These are phyloP conservation scores for Aegle marmelos DNA, from an alignment of 345 rosid species.

Conservation along the genomic window DNA sequence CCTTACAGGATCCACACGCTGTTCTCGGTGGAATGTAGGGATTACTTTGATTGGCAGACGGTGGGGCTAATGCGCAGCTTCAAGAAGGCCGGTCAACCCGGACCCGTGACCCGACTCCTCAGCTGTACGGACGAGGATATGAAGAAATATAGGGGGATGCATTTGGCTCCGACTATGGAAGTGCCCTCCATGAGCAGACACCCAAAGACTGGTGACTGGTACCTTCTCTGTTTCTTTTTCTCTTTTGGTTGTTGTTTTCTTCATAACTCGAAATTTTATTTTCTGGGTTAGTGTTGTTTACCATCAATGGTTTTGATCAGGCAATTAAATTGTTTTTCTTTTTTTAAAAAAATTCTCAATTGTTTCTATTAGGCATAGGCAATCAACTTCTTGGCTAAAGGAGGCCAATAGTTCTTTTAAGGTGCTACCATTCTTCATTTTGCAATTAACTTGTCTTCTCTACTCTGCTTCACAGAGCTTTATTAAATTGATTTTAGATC, in stretches of 20 bases:
- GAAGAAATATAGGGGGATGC: constrained; percentile 77
- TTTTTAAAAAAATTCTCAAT: too few relatives aligned
- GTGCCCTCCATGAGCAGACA: constrained; percentile 97
- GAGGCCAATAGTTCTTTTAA: not conserved
- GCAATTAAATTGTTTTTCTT: not conserved
- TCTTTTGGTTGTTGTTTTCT: not conserved
- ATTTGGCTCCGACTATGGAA: constrained; percentile 80
- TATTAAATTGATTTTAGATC: not conserved
- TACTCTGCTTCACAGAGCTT: not conserved
- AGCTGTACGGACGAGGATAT: constrained; percentile 90
- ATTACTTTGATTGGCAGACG: constrained; percentile 98
- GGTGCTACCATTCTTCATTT: not conserved
- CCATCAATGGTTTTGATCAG: not conserved
- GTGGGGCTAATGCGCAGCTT: constrained; percentile 93
- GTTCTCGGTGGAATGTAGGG: constrained; percentile 94
- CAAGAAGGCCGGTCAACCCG: constrained; percentile 83
- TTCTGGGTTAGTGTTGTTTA: not conserved
- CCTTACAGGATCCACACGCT: constrained; percentile 91
- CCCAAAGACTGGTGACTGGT: constrained; percentile 95
- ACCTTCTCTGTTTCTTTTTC: constrained; percentile 7
- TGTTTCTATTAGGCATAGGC: too few relatives aligned
- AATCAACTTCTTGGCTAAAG: not conserved
- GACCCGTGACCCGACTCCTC: constrained; percentile 84
- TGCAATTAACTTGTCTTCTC: not conserved
- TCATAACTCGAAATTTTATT: not conserved